phyloP scores from a whole-genome alignment of 179 eudicot genomes.

The Carnegiea gigantea region DNA sequence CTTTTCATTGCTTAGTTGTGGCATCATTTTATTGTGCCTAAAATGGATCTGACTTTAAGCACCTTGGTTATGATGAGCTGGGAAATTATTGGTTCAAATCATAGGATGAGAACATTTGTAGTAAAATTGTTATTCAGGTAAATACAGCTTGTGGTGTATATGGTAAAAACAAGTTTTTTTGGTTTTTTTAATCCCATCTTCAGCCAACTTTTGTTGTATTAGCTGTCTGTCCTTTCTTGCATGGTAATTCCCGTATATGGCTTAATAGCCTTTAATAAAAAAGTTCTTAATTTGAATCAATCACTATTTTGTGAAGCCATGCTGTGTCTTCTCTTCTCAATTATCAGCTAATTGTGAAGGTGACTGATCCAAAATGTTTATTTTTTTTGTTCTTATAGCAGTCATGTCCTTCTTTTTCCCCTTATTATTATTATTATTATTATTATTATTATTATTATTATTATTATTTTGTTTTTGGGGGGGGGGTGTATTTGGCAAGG shows the following conservation, averaged over 20 bases:
- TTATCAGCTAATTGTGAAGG: neutral
- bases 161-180: neutral
- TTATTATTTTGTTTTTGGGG: neutral
- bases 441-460: too few relatives aligned
- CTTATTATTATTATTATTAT: too few relatives aligned
- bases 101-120: neutral
- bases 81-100: neutral
- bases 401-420: neutral
- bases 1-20: neutral
- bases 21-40: neutral
- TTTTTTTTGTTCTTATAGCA: neutral
- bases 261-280: neutral
- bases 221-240: neutral
- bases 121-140: neutral
- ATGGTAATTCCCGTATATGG: neutral
- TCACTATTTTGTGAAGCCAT: neutral
- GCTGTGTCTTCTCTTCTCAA: slow-evolving; percentile 4
- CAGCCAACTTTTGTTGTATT: neutral
- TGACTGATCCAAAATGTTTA: neutral
- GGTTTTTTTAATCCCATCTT: neutral
- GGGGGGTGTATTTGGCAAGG: neutral
- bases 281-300: neutral
- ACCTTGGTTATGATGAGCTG: neutral
- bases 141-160: neutral
- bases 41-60: neutral